Percentiles rank a stretch among this genome's conserved stretches.
Conservation (phyloP, 2,329 filamentous ascomycete species). For the Apiospora hydei region DNA sequence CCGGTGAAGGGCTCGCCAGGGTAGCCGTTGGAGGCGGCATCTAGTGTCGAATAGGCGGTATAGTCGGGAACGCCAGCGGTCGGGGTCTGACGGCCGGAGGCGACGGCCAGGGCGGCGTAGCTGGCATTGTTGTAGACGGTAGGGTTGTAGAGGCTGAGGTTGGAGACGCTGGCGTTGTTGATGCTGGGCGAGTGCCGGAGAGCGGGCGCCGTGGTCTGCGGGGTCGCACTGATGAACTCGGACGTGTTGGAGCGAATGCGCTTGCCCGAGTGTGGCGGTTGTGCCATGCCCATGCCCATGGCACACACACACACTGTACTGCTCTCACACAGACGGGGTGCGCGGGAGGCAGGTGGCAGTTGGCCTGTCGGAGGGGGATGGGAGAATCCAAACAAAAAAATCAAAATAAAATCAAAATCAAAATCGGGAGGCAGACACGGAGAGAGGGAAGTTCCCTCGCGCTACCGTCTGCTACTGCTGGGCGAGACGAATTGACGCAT, state of each 20-base stretch:
- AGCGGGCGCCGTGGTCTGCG: constrained; percentile 43
- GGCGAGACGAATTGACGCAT: constrained; percentile 21
- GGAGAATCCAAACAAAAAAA: too few species aligned
- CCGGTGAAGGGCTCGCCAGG: constrained; percentile 36
- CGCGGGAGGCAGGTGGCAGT: constrained; percentile 8
- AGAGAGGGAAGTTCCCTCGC: constrained; percentile 22
- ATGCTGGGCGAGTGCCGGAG: constrained; percentile 34
- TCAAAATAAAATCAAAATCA: neutral
- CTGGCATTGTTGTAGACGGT: constrained; percentile 23
- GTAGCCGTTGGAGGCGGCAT: constrained; percentile 34
- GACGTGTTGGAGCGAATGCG: constrained; percentile 31
- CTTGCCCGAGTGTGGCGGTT: constrained; percentile 31
- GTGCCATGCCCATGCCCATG: constrained; percentile 27
- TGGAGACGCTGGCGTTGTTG: constrained; percentile 32
- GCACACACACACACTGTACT: constrained; percentile 20
- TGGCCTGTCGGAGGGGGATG: neutral
- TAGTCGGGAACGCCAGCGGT: constrained; percentile 25
- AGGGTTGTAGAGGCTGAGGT: constrained; percentile 24
- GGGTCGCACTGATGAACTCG: constrained; percentile 40
- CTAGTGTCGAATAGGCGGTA: constrained; percentile 31
- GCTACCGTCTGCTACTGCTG: constrained; percentile 21
- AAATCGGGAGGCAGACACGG: constrained; percentile 14
- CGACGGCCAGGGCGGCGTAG: constrained; percentile 24
- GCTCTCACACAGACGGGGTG: constrained; percentile 9
- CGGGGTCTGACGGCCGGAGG: constrained; percentile 23